Conservation (phyloP, 441 rosid species). For the Populus hybrid region DNA sequence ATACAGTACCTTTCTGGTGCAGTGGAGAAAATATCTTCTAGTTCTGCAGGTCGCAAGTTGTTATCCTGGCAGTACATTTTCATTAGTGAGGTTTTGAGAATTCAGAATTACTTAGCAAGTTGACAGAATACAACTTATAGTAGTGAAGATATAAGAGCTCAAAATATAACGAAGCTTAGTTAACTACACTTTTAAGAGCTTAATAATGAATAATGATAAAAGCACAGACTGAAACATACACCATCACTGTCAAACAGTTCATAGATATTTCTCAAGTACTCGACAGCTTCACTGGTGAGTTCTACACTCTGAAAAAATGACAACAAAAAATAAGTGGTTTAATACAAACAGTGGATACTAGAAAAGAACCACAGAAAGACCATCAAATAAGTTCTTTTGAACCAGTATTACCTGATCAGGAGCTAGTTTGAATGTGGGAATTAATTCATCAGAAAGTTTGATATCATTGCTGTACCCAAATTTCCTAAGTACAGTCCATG, state of each 20-base stretch:
- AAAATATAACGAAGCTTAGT: background rate
- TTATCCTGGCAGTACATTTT: conserved; percentile 56
- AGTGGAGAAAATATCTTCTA: conserved; percentile 64
- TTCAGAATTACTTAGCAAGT: background rate
- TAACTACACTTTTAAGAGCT: background rate
- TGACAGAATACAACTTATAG: background rate
- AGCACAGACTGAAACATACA: conserved; percentile 37
- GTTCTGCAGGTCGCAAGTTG: conserved; percentile 51
- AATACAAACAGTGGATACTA: background rate
- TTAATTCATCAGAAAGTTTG: conserved; percentile 66
- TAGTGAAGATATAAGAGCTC: background rate
- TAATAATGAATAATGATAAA: background rate
- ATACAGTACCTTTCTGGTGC: conserved; percentile 71
- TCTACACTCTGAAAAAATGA: conserved; percentile 68
- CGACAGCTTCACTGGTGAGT: conserved; percentile 61
- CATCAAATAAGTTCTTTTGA: background rate
- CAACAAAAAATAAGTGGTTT: conserved; percentile 14
- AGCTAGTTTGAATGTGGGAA: conserved; percentile 62
- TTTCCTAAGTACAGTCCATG: conserved; percentile 90
- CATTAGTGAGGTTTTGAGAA: conserved; percentile 14
- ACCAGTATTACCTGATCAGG: conserved; percentile 73
- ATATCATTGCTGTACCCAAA: conserved; percentile 81
- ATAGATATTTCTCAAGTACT: conserved; percentile 48
- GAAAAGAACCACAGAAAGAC: background rate
- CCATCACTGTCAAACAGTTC: conserved; percentile 46